Conservation (phyloP, 23 red algal species). For the Agarophyton chilense region DNA sequence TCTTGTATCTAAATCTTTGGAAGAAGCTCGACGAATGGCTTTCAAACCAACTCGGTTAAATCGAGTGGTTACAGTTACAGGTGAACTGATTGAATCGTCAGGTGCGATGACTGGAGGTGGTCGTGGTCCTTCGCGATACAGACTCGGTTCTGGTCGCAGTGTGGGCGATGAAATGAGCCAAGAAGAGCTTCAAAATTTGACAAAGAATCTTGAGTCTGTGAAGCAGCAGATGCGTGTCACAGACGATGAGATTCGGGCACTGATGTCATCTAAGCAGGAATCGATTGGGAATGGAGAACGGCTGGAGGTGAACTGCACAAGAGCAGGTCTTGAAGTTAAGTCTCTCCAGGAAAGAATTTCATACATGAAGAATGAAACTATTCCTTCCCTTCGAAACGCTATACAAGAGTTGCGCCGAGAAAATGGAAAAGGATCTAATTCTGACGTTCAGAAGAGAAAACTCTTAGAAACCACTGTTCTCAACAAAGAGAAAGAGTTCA, state of each 20-base stretch:
- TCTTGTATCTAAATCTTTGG: conserved; percentile 81
- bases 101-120: conserved; percentile 98
- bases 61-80: conserved; percentile 90
- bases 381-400: conserved; percentile 44
- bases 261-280: neutral
- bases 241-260: neutral
- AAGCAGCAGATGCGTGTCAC: neutral
- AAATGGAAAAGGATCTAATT: neutral
- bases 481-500: conserved; percentile 7
- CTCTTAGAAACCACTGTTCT: conserved; percentile 38
- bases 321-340: conserved; percentile 34
- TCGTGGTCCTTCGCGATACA: conserved; percentile 47
- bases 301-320: conserved; percentile 27
- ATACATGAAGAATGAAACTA: conserved; percentile 41
- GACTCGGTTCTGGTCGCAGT: conserved; percentile 44
- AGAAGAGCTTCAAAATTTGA: conserved; percentile 15
- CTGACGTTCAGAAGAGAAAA: conserved; percentile 20
- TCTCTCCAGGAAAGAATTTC: conserved; percentile 12
- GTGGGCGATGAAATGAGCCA: conserved; percentile 17
- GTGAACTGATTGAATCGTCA: conserved; percentile 93
- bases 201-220: neutral
- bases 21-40: conserved; percentile 87
- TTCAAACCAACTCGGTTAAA: conserved; percentile 88
- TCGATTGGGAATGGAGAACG: neutral
- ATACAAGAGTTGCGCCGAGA: neutral